Evolutionary conservation across 1,284 basidiomycete genomes (phyloP), one percentile per base, ranked within the genome.

Genomic region (Rhodotorula sp.): DNA sequence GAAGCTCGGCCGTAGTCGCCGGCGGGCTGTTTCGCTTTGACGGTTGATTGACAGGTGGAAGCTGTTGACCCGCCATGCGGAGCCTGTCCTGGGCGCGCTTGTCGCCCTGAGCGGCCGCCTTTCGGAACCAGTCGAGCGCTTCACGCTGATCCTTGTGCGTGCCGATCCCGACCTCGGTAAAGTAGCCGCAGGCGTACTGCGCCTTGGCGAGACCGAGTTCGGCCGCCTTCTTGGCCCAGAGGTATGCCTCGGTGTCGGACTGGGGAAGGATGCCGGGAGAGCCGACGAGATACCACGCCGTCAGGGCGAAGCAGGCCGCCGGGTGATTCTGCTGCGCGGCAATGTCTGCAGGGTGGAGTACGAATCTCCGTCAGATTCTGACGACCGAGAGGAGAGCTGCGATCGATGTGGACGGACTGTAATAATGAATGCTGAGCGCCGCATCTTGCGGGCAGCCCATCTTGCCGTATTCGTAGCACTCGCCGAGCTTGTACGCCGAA

Each of bases 381-480:
- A 12, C 6, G n/a, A 23, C 5, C n/a, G 21, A n/a, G 4, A 10
- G n/a, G 14, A 15, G 52, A 8, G 52, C 7, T 10, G 14, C 21
- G 23, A 54, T 6, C 29, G 23, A n/a, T 15, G 49, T 4, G 20
- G n/a, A 84, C 91, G 80, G 81, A 94, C 93, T 84, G 83, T 99
- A 99, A 84, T 98, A 99, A 83, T 99, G 96, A 79, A 99, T 99
- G 62, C 92, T 95, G 69, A 99, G 85, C 26, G 97, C 96, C 1
- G 94, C 88, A 81, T 99, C 96, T 80, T 95, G 91, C n/a, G 96
- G 96, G 79, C 96, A 99, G 21, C 93, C 94, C 89, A 98, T 91
- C 85, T 94, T 94, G 56, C 96, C 97, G 83, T 98, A 99, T 84
- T 99, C 96, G 82, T 99, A 99, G 83, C 96, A 98, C 83, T 99